Percentiles rank a stretch among this genome's conserved stretches.
These are phyloP conservation scores for Hyphodiscus hymeniophilus DNA, from an alignment of 495 filamentous ascomycete genomes.

Conservation along the genomic window DNA sequence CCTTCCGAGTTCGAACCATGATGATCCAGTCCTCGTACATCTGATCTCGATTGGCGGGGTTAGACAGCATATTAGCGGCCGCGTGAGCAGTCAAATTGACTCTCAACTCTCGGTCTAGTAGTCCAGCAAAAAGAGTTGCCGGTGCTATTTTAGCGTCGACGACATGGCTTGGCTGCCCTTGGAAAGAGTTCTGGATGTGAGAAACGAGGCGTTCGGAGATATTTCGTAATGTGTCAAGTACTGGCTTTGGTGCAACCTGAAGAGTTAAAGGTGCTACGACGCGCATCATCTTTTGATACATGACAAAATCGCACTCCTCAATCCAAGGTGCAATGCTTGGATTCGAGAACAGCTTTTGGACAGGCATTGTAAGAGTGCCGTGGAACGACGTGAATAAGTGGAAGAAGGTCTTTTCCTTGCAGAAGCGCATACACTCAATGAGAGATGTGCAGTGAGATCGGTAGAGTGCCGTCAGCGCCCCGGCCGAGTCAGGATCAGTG, in stretches of 20 bases:
- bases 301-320: constrained; percentile 84
- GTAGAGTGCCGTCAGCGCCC: constrained; percentile 76
- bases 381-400: constrained; percentile 94
- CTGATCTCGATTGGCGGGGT: constrained; percentile 65
- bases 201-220: constrained; percentile 71
- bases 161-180: constrained; percentile 72
- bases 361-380: constrained; percentile 89
- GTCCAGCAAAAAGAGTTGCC: constrained; percentile 77
- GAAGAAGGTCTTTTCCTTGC: constrained; percentile 90
- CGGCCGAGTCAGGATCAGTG: constrained; percentile 76
- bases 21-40: constrained; percentile 92
- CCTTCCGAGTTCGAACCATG: constrained; percentile 63
- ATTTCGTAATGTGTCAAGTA: constrained; percentile 73
- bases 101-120: constrained; percentile 75
- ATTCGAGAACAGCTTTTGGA: constrained; percentile 87
- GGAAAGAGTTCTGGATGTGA: constrained; percentile 75
- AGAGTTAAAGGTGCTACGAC: constrained; percentile 78
- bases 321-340: constrained; percentile 85
- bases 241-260: constrained; percentile 77
- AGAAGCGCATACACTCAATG: constrained; percentile 88
- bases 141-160: constrained; percentile 78
- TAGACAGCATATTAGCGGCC: constrained; percentile 66
- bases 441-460: constrained; percentile 90
- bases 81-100: constrained; percentile 89
- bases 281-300: constrained; percentile 93